Conservation (phyloP, 2,329 filamentous ascomycete genomes). For the Graphium sp. region DNA sequence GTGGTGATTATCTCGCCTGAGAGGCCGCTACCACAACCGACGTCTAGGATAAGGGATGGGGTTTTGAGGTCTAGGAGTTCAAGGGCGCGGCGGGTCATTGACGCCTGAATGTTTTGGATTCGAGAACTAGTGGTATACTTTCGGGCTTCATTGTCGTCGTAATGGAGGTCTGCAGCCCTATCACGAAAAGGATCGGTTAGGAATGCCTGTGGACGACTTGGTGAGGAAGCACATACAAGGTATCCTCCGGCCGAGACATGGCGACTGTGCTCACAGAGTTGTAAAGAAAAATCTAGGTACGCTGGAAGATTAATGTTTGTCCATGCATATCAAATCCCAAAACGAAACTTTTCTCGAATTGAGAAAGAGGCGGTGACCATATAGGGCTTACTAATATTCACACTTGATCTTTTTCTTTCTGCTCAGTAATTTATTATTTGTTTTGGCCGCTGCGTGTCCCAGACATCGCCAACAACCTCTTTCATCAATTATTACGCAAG, state of each 20-base stretch:
- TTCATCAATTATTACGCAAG: too few relatives aligned
- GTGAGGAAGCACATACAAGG: constrained; percentile 42
- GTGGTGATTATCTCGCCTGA: constrained; percentile 83
- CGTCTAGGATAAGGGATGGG: constrained; percentile 80
- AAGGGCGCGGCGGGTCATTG: constrained; percentile 87
- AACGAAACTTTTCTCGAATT: too few relatives aligned
- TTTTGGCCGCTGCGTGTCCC: too few relatives aligned
- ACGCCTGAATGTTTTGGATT: constrained; percentile 86
- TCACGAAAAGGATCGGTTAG: constrained; percentile 9
- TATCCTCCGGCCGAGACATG: constrained; percentile 97
- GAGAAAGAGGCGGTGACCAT: too few relatives aligned
- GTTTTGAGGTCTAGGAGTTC: constrained; percentile 68
- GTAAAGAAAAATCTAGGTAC: too few relatives aligned
- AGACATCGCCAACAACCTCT: too few relatives aligned
- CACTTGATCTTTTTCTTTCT: too few relatives aligned
- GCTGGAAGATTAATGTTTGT: too few relatives aligned
- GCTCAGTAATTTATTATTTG: too few relatives aligned
- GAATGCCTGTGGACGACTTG: background rate
- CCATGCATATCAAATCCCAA: too few relatives aligned
- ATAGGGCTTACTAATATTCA: too few relatives aligned
- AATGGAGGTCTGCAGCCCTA: constrained; percentile 91
- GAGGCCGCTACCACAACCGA: constrained; percentile 91
- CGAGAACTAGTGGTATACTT: constrained; percentile 96
- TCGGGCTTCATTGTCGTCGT: constrained; percentile 85
- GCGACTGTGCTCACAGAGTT: too few relatives aligned